These are phyloP conservation scores for Tolypocladium tundrense DNA, from an alignment of 2,329 filamentous ascomycete genomes.

Conservation along the genomic window DNA sequence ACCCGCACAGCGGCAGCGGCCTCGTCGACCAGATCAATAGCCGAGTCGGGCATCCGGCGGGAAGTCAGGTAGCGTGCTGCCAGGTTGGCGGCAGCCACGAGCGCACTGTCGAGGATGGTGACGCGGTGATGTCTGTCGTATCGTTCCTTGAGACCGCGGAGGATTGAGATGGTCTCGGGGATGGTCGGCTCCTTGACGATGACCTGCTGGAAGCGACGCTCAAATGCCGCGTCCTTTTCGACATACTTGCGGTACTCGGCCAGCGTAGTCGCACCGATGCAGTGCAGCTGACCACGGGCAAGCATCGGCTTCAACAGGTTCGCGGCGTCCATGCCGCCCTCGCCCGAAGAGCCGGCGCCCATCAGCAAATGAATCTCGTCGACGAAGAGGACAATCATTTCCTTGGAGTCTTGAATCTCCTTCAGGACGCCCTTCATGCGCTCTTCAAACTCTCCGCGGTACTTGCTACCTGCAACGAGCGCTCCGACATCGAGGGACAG, in stretches of 20 bases:
- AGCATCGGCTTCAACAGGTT: conserved; percentile 98
- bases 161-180: conserved; percentile 86
- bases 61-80: conserved; percentile 89
- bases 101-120: conserved; percentile 86
- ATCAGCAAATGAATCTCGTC: conserved; percentile 98
- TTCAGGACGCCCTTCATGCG: conserved; percentile 98
- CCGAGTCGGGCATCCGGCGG: conserved; percentile 85
- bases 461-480: conserved; percentile 94
- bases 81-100: conserved; percentile 83
- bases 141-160: conserved; percentile 95
- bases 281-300: conserved; percentile 90
- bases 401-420: conserved; percentile 88
- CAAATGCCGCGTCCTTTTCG: conserved; percentile 95
- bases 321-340: conserved; percentile 97
- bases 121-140: conserved; percentile 99
- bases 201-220: conserved; percentile 97
- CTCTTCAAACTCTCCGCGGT: conserved; percentile 96
- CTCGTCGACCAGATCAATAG: conserved; percentile 93
- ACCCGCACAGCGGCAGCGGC: conserved; percentile 94
- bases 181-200: conserved; percentile 90
- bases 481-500: conserved; percentile 93
- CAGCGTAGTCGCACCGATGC: conserved; percentile 92
- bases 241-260: conserved; percentile 98
- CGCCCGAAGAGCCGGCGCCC: conserved; percentile 88
- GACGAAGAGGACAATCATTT: conserved; percentile 96